Evolutionary conservation across 352 stramenopile species (phyloP).

Genomic region (Pythium apleroticum): DNA sequence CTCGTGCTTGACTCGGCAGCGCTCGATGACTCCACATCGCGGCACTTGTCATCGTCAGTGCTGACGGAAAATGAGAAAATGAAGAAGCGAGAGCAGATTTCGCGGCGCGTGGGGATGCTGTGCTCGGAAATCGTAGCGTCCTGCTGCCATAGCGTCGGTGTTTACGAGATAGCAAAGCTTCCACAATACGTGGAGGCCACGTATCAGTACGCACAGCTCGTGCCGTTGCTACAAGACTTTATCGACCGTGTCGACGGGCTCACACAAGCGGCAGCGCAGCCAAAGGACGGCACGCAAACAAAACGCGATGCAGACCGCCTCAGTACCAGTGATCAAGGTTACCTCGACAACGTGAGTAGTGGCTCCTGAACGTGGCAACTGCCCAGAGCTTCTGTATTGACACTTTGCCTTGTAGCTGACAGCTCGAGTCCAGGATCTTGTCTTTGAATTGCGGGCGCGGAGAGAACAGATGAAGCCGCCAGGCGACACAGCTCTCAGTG

Average conservation of each 20-base stretch:
- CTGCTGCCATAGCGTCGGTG: conserved; percentile 29
- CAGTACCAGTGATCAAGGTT: conserved; percentile 14
- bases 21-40: neutral
- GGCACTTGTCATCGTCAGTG: neutral
- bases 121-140: conserved; percentile 38
- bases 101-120: conserved; percentile 27
- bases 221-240: conserved; percentile 38
- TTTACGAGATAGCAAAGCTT: conserved; percentile 24
- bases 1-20: conserved; percentile 26
- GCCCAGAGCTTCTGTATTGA: neutral
- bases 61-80: conserved; percentile 27
- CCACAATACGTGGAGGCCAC: conserved; percentile 31
- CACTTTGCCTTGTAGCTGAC: conserved; percentile 31
- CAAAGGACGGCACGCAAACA: neutral
- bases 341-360: conserved; percentile 17
- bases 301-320: neutral
- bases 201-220: conserved; percentile 32
- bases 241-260: conserved; percentile 32
- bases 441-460: conserved; percentile 46
- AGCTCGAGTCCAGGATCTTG: conserved; percentile 33
- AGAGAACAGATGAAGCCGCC: conserved; percentile 53
- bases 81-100: conserved; percentile 24
- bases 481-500: conserved; percentile 37
- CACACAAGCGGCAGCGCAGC: conserved; percentile 9
- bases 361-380: neutral